Base-by-base conservation (phyloP, 2,329 filamentous ascomycete genomes). In the Hawksworthiomyces lignivorus region DNA sequence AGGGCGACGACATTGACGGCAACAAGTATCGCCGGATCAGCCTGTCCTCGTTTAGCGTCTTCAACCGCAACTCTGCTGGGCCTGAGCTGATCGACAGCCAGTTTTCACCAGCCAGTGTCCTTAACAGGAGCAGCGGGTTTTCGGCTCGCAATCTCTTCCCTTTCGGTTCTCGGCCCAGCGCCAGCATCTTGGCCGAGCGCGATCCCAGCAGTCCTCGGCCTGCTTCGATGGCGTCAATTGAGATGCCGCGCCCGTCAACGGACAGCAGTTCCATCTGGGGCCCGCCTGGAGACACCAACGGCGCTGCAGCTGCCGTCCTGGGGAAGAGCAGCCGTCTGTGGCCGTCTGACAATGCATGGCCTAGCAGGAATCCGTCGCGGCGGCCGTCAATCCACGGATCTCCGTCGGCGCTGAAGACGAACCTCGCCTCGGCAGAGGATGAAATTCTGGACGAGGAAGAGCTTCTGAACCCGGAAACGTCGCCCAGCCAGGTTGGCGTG, bases 361-460 rank as follows among this genome's bases (percentile, higher is more conserved):
- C 45, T 5, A 77, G 74, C 1, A 70, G 84, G 29, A 84, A 79
- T 52, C 81, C 83, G 7, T 94, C 88, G 26, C 77, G 89, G 37
- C 76, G 89, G 27, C 85, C 86, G 12, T 94, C 87, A 1, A 69
- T 87, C 7, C 86, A 92, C 46, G 85, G 84, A 11, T 87, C 84
- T 2, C 81, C 84, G 1, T 80, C 73, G 9, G 74, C 59, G 15
- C 58, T 80, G 15, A 72, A 77, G 46, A 80, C 77, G 4, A 78
- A 73, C 1, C 61, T 82, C 15, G 76, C 76, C 10, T 78, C 75
- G 11, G 77, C 76, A 0, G 77, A 82, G 22, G 78, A 82, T 51
- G 77, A 78, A 48, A 80, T 81, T 27, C 59, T 82, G 18, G 71
- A 77, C 41, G 70, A 75, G n/a, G 62, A 72, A 3, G 77, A 74